Base-by-base conservation (phyloP, 2,329 filamentous ascomycete species). In the Colletotrichum zoysiae region DNA sequence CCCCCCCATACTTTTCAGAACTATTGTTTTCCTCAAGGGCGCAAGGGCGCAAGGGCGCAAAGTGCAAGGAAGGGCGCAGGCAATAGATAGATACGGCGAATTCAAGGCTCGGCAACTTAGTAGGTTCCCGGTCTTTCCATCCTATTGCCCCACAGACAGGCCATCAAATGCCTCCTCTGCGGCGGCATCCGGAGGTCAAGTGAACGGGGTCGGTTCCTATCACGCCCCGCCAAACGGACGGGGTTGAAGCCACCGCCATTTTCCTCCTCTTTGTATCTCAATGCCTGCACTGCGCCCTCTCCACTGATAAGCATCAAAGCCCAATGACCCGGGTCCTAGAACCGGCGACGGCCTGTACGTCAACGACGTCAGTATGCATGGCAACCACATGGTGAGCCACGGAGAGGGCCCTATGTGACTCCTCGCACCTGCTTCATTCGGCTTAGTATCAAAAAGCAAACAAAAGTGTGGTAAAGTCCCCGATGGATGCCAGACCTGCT, bases 141-240 rank as follows among this genome's bases (percentile, higher is more conserved):
- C 20, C 55, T 14, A 46, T 12, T 40, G 50, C 65, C 60, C 65
- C 69, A 60, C 38, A 40, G 35, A 55, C 65, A 30, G 44, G 16
- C 48, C 35, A 42, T 67, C 46, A 8, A 53, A 30, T 40, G 26
- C 35, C 53, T 51, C 33, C 59, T 55, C 69, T 65, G 68, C 65
- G 48, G 30, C 59, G 65, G 65, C 65, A 64, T 59, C 69, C 65
- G 59, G 53, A 71, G 58, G 59, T 65, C 59, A 69, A 71, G 69
- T 56, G 23, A 50, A 59, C 53, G 58, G 69, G 69, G 53, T 48
- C 59, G 48, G 59, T 38, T 68, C 30, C 62, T 64, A 64, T 59
- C 50, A 48, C 53, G 69, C 69, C 69, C 69, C 53, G 65, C 69
- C 44, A 59, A 53, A 40, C 38, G 55, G 46, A 40, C 38, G 55